Base-by-base conservation (phyloP, 176 grass and related monocot genomes). In the Alloteropsis semialata region DNA sequence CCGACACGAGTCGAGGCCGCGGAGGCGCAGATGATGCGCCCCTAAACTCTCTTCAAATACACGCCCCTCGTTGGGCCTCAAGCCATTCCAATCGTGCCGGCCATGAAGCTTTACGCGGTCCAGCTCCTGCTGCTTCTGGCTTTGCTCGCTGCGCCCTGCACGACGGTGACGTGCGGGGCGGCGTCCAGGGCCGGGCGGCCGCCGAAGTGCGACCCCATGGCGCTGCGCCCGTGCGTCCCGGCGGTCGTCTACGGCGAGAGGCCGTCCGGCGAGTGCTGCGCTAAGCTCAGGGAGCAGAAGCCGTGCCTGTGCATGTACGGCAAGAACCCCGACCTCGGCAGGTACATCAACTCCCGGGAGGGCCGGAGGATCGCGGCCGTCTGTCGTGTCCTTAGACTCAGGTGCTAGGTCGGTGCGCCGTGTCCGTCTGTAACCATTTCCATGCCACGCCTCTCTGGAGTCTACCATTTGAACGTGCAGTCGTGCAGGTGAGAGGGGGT, bases 291-390 rank as follows among this genome's bases (percentile, higher is more conserved):
- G 84, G 45, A 74, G 83, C 89, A 97, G 76, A 80, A 22, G 77
- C 84, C 68, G 32, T 97, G 94, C 89, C 87, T 97, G 32, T 94
- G 94, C 85, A 77, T 51, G 87, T 90, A 94, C 87, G 6, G 70
- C 28, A 74, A 82, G 62, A 87, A 97, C 79, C 91, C 65, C 18
- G 30, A 62, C n/a, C 55, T 94, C 38, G 53, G 53, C 3, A 84
- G 66, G 5, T 90, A 92, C 82, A 81, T 97, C 87, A 78, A 81
- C 75, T 94, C 91, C 22, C 82, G 58, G 74, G 77, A 79, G 48
- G 81, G 84, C 87, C 91, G 75, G 91, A 94, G 81, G 85, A 76
- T 92, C 3, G 84, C 79, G 21, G 80, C 54, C 5, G 81, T 65
- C n/a, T 97, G 94, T 22, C 44, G 76, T 4, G 25, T 97, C 44